These are phyloP conservation scores for Geosmithia putterillii DNA, from an alignment of 2,329 filamentous ascomycete genomes.

Conservation along the genomic window DNA sequence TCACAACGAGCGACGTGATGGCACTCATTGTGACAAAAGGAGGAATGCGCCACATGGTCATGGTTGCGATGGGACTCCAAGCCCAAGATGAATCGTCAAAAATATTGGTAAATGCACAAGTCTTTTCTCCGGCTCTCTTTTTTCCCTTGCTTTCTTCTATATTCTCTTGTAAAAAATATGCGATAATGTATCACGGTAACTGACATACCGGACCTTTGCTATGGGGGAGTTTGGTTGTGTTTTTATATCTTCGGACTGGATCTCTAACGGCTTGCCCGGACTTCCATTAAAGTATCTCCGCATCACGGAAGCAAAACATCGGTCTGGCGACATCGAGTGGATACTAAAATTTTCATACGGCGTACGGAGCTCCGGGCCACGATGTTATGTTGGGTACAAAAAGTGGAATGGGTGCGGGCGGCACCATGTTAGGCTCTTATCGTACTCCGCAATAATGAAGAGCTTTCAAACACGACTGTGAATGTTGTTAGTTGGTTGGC, in stretches of 20 bases:
- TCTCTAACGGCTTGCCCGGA: too few species aligned
- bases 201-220: not conserved
- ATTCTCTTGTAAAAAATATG: not conserved
- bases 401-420: not conserved
- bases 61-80: too few species aligned
- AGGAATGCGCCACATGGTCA: too few species aligned
- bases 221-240: not conserved
- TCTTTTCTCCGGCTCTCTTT: too few species aligned
- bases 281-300: too few species aligned
- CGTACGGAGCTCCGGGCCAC: too few species aligned
- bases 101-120: too few species aligned
- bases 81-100: too few species aligned
- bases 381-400: not conserved
- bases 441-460: not conserved
- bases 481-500: not conserved
- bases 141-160: not conserved
- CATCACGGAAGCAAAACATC: not conserved
- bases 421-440: not conserved
- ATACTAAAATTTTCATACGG: not conserved
- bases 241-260: not conserved
- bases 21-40: not conserved
- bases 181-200: not conserved
- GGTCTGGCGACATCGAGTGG: not conserved
- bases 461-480: not conserved
- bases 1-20: too few species aligned